These are phyloP conservation scores for Lactarius akahatsu DNA, from an alignment of 768 basidiomycete genomes.

Conservation along the genomic window DNA sequence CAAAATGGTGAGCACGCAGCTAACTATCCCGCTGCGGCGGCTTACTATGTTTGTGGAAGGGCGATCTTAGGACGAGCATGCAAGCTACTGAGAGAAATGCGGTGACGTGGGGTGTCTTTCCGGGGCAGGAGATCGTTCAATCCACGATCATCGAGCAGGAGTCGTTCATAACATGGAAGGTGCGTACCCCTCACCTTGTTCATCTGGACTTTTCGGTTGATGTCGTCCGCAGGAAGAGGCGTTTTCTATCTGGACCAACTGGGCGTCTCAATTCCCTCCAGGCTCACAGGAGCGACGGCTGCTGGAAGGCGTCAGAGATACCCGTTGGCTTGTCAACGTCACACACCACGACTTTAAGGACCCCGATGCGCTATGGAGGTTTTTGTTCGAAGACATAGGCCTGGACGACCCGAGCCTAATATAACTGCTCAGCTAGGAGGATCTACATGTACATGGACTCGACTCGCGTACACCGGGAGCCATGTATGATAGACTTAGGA, in stretches of 20 bases:
- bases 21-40: not conserved
- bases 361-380: slow-evolving; percentile 76
- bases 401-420: slow-evolving; percentile 8
- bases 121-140: slow-evolving; percentile 92
- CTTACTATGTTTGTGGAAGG: slow-evolving; percentile 43
- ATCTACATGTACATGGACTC: not conserved
- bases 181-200: slow-evolving; percentile 36
- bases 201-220: slow-evolving; percentile 2
- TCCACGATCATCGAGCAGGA: slow-evolving; percentile 95
- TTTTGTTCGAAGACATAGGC: slow-evolving; percentile 53
- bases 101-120: slow-evolving; percentile 99
- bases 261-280: slow-evolving; percentile 86
- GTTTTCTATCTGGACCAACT: slow-evolving; percentile 93
- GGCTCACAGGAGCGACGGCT: slow-evolving; percentile 66
- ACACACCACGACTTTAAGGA: slow-evolving; percentile 93
- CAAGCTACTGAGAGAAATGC: slow-evolving; percentile 80
- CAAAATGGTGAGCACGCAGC: slow-evolving; percentile 50
- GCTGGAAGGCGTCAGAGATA: slow-evolving; percentile 67
- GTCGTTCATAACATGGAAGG: slow-evolving; percentile 97
- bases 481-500: slow-evolving; percentile 10
- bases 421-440: not conserved
- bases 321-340: slow-evolving; percentile 88
- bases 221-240: slow-evolving; percentile 74
- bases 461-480: not conserved
- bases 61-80: slow-evolving; percentile 78